Percentiles rank a stretch among this genome's conserved stretches.
Evolutionary conservation across 2,329 filamentous ascomycete genomes (phyloP).

Genomic region (Fusarium torulosum): DNA sequence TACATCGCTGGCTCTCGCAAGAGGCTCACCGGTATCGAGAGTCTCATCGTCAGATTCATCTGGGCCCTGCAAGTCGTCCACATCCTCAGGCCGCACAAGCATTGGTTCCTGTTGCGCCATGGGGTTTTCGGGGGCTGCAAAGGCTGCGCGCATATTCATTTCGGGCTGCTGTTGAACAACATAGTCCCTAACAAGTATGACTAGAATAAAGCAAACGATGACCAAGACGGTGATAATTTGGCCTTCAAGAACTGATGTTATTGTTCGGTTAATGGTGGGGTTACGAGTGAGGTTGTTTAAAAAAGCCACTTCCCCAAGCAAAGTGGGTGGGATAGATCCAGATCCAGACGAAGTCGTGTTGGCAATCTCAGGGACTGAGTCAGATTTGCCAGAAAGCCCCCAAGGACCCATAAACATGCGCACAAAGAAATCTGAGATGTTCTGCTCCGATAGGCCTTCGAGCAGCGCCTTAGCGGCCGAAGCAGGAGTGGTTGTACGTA

Average conservation of each 20-base stretch:
- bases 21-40: conserved; percentile 46
- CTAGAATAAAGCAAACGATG: conserved; percentile 93
- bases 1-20: conserved; percentile 26
- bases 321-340: conserved; percentile 42
- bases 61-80: conserved; percentile 39
- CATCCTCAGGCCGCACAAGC: conserved; percentile 43
- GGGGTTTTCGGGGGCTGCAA: conserved; percentile 61
- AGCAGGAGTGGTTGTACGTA: conserved; percentile 50
- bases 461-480: conserved; percentile 50
- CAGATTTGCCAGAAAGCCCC: conserved; percentile 46
- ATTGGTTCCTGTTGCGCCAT: conserved; percentile 45
- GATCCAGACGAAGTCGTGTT: conserved; percentile 35
- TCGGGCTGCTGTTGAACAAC: conserved; percentile 98
- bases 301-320: conserved; percentile 69
- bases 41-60: conserved; percentile 52
- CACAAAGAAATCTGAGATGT: conserved; percentile 51
- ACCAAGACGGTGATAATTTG: conserved; percentile 93
- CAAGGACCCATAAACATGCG: conserved; percentile 50
- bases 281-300: conserved; percentile 75
- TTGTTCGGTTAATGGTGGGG: conserved; percentile 77
- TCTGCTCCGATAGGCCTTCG: conserved; percentile 48
- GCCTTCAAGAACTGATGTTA: conserved; percentile 89
- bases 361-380: conserved; percentile 17
- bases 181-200: conserved; percentile 97
- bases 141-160: conserved; percentile 81